Percentiles rank a stretch among this genome's conserved stretches.
Evolutionary conservation across 768 basidiomycete genomes (phyloP).

Genomic region (Leccinum olivaceopallidum): DNA sequence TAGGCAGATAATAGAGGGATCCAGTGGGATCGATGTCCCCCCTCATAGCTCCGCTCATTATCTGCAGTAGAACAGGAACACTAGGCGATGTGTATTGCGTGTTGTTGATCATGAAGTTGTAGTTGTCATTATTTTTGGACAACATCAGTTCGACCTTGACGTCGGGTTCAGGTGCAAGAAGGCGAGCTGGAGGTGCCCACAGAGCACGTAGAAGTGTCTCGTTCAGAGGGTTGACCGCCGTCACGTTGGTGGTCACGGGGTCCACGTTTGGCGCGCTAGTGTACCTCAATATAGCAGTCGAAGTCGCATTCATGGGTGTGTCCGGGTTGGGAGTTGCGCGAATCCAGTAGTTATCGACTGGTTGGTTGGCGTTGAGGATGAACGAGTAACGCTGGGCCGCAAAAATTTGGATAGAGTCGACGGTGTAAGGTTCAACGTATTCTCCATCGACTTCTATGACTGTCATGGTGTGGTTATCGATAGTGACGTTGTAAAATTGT

Average conservation of each 20-base stretch:
- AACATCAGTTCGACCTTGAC: slow-evolving; percentile 18
- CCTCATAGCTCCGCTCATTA: slow-evolving; percentile 22
- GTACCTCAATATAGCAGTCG: slow-evolving; percentile 21
- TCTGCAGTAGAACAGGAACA: slow-evolving; percentile 21
- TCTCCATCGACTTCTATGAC: slow-evolving; percentile 46
- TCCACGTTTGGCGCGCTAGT: slow-evolving; percentile 14
- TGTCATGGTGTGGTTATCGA: slow-evolving; percentile 30
- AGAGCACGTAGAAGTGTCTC: slow-evolving; percentile 23
- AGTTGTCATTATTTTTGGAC: slow-evolving; percentile 9
- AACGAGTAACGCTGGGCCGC: slow-evolving; percentile 49
- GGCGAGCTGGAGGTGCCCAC: slow-evolving; percentile 7
- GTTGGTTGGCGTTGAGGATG: slow-evolving; percentile 41
- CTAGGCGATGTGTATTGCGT: slow-evolving; percentile 14
- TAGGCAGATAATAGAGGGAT: slow-evolving; percentile 18
- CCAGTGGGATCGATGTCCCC: slow-evolving; percentile 3
- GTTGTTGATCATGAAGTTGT: slow-evolving; percentile 17
- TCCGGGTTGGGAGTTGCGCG: slow-evolving; percentile 1
- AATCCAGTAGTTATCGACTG: slow-evolving; percentile 42
- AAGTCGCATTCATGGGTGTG: slow-evolving; percentile 1
- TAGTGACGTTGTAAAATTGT: slow-evolving; percentile 29
- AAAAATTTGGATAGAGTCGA: slow-evolving; percentile 38
- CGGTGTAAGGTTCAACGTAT: slow-evolving; percentile 39
- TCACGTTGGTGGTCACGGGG: slow-evolving; percentile 7
- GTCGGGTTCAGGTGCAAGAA: slow-evolving; percentile 20
- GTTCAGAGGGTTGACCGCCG: slow-evolving; percentile 8